A percentile compares a stretch with the other conserved stretches of the same genome.
Conservation (phyloP, 371 early-diverging fungal species). For the Syncephalastrum sp. region DNA sequence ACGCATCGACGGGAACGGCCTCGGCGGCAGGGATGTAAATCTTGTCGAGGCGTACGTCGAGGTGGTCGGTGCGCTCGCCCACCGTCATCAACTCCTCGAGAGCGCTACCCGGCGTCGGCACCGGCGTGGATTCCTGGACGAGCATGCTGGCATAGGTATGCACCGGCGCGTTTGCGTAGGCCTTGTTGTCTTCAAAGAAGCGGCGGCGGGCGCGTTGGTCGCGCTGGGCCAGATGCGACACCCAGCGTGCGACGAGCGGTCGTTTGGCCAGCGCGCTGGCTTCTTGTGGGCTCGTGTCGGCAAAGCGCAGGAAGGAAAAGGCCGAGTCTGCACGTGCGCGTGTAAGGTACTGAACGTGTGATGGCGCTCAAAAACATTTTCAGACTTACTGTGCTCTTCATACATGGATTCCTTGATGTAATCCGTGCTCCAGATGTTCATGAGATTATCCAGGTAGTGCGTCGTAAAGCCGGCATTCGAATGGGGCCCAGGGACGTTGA, state of each 20-base stretch:
- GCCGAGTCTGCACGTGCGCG: conserved; percentile 24
- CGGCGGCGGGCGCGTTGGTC: conserved; percentile 41
- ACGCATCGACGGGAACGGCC: conserved; percentile 65
- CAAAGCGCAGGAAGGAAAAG: conserved; percentile 67
- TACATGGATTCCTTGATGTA: conserved; percentile 53
- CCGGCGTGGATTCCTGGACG: conserved; percentile 32
- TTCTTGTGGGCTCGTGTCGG: conserved; percentile 54
- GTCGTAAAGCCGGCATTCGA: conserved; percentile 53
- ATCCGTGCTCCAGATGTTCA: conserved; percentile 60
- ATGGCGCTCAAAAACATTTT: conserved; percentile 16
- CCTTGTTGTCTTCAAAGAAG: conserved; percentile 17
- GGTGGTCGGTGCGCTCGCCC: conserved; percentile 8
- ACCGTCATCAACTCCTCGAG: conserved; percentile 34
- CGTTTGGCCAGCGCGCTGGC: conserved; percentile 54
- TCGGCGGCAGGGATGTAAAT: too few species aligned
- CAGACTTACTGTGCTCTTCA: conserved; percentile 12
- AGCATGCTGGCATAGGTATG: conserved; percentile 49
- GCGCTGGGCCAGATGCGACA: conserved; percentile 41
- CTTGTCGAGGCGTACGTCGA: too few species aligned
- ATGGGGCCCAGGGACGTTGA: conserved; percentile 43
- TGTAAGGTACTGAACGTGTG: too few species aligned
- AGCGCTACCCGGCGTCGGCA: conserved; percentile 24
- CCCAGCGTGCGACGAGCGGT: conserved; percentile 51
- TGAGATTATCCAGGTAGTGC: conserved; percentile 48
- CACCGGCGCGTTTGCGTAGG: conserved; percentile 29